A percentile compares a stretch with the other conserved stretches of the same genome.
Evolutionary conservation across 1,284 basidiomycete species (phyloP).

Genomic region (Abortiporus biennis): DNA sequence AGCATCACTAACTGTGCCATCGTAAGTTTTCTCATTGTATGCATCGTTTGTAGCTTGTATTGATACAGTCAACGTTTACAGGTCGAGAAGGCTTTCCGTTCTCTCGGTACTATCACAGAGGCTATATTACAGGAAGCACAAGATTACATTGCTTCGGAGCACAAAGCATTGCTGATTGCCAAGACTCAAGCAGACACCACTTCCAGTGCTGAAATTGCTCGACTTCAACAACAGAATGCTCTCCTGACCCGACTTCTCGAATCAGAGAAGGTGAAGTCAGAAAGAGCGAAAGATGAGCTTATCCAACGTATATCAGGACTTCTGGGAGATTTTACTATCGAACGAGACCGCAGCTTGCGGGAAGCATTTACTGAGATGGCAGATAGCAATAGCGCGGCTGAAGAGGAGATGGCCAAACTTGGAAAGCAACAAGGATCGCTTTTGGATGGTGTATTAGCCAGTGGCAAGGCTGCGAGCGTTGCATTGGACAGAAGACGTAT

Average conservation of each 20-base stretch:
- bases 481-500: conserved; percentile 39
- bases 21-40: conserved; percentile 24
- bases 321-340: conserved; percentile 62
- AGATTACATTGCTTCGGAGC: conserved; percentile 51
- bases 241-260: conserved; percentile 57
- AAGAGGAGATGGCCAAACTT: conserved; percentile 44
- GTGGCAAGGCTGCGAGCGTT: conserved; percentile 33
- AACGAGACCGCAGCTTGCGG: conserved; percentile 65
- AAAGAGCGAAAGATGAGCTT: conserved; percentile 66
- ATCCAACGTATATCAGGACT: conserved; percentile 67
- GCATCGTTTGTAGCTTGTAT: not conserved
- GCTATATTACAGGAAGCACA: conserved; percentile 53
- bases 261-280: conserved; percentile 59
- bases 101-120: conserved; percentile 52
- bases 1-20: conserved; percentile 37
- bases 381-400: conserved; percentile 48
- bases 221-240: conserved; percentile 72
- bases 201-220: conserved; percentile 54
- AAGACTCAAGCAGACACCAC: conserved; percentile 45
- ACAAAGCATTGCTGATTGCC: conserved; percentile 42
- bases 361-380: conserved; percentile 52
- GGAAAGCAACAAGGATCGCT: conserved; percentile 41
- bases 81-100: conserved; percentile 48
- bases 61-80: conserved; percentile 19
- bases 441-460: conserved; percentile 34